Evolutionary conservation across 2,329 filamentous ascomycete species (phyloP).

Genomic region (Dactylellina leptospora): DNA sequence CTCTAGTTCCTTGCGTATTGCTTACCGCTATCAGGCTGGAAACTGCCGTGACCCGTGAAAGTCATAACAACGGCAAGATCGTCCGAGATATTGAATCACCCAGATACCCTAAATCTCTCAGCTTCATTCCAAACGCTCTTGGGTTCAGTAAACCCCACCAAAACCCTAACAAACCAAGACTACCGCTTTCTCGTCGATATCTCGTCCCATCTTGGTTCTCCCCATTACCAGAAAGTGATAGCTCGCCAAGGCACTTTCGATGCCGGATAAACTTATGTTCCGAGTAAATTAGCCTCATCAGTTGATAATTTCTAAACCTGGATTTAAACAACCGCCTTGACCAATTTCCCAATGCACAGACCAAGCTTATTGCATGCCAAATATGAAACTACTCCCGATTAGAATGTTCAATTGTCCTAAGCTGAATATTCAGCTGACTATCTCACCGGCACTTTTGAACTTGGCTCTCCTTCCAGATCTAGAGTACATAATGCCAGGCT

Average conservation of each 20-base stretch:
- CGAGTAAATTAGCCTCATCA: conserved; percentile 37
- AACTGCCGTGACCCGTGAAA: too few relatives aligned
- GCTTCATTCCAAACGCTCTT: too few relatives aligned
- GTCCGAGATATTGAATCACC: too few relatives aligned
- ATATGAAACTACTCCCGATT: conserved; percentile 16
- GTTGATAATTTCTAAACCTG: conserved; percentile 18
- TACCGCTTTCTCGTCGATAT: conserved; percentile 12
- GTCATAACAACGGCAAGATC: too few relatives aligned
- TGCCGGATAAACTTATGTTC: conserved; percentile 45
- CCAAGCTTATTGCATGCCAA: conserved; percentile 2
- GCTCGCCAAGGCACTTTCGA: neutral
- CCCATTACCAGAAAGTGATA: neutral
- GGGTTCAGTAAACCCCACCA: too few relatives aligned
- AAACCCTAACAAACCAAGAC: too few relatives aligned
- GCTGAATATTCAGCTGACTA: conserved; percentile 9
- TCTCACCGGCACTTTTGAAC: conserved; percentile 16
- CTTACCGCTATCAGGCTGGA: too few relatives aligned
- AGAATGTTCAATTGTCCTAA: neutral
- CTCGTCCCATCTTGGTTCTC: conserved; percentile 28
- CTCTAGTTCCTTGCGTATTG: too few relatives aligned
- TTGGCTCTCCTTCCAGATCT: conserved; percentile 3
- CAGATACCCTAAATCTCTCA: too few relatives aligned
- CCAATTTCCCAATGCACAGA: conserved; percentile 13
- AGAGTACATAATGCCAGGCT: conserved; percentile 21
- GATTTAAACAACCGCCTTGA: conserved; percentile 23